Base-by-base conservation (phyloP, 768 basidiomycete genomes). In the Hericium rajendrae region DNA sequence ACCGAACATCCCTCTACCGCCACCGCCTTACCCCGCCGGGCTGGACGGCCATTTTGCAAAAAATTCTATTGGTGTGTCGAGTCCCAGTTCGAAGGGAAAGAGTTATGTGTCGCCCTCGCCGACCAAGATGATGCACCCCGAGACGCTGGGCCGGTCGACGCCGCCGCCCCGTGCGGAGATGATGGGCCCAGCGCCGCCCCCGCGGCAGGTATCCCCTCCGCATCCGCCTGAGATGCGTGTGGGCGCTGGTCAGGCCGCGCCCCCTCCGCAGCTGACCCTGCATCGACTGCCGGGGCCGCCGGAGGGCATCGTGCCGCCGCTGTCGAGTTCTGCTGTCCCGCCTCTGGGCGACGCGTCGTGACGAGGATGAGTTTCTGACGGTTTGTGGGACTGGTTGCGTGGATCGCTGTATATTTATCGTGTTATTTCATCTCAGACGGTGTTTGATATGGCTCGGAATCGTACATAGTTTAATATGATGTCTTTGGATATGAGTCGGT, bases 71-170 rank as follows among this genome's bases (percentile, higher is more conserved):
- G 32, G 16, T 6, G 9, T 12, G 10, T n/a, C 28, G 4, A 54
- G 53, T 24, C 53, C 53, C 13, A 39, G 39, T 9, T 3, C 53
- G 40, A 54, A 54, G 41, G 24, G 15, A 16, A 18, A 24, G 18
- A 10, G n/a, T 2, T 8, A 32, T 18, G 55, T 54, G 50, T 61
- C 60, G 26, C 60, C 60, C 20, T 55, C 56, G 48, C 57, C 53
- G 20, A 53, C 37, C 11, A 52, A 26, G 41, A 49, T 49, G 55
- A 37, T 38, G n/a, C 15, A 28, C 28, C 12, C 52, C 18, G 57
- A 55, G 0, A 57, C 56, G 20, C 41, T 51, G 24, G 57, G 57
- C 38, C 56, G 57, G 5, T 51, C 57, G 46, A 58, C 61, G n/a
- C 62, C 62, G 10, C 24, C 24, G 11, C 22, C 28, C 0, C 24